Evolutionary conservation across 495 filamentous ascomycete species (phyloP).

Genomic region (Daldinia decipiens): DNA sequence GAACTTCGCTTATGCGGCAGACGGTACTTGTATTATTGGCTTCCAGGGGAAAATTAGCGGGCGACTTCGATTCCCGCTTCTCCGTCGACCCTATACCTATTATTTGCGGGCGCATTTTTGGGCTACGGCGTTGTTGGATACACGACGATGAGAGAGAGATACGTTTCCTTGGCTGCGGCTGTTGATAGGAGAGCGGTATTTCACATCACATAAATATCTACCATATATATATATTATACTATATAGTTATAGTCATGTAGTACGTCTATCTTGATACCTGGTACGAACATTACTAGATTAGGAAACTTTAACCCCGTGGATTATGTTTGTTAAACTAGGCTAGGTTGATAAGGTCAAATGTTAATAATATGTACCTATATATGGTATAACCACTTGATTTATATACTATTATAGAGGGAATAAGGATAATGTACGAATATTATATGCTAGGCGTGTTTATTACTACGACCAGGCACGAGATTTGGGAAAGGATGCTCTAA

Average conservation of each 20-base stretch:
- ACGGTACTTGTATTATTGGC: slow-evolving; percentile 5
- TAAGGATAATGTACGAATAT: no score
- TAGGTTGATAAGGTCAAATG: no score
- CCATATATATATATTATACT: slow-evolving; percentile 22
- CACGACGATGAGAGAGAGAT: slow-evolving; percentile 2
- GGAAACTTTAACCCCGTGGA: neutral
- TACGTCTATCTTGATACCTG: slow-evolving; percentile 7
- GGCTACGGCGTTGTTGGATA: slow-evolving; percentile 28
- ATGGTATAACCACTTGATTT: no score
- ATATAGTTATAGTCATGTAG: slow-evolving; percentile 12
- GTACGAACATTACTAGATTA: neutral
- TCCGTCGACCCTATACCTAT: slow-evolving; percentile 5
- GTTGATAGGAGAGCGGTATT: slow-evolving; percentile 5
- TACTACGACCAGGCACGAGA: no score
- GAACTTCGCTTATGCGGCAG: slow-evolving; percentile 18
- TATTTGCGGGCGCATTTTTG: slow-evolving; percentile 9
- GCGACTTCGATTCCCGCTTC: slow-evolving; percentile 13
- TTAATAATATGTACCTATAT: no score
- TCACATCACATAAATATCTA: slow-evolving; percentile 8
- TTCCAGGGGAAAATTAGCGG: slow-evolving; percentile 16
- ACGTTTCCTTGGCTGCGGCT: neutral
- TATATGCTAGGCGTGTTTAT: no score
- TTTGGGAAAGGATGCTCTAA: no score
- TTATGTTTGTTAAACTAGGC: no score
- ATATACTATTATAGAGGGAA: no score